Evolutionary conservation across 2,329 filamentous ascomycete species (phyloP).

Genomic region (Stagonosporopsis rhizophila): DNA sequence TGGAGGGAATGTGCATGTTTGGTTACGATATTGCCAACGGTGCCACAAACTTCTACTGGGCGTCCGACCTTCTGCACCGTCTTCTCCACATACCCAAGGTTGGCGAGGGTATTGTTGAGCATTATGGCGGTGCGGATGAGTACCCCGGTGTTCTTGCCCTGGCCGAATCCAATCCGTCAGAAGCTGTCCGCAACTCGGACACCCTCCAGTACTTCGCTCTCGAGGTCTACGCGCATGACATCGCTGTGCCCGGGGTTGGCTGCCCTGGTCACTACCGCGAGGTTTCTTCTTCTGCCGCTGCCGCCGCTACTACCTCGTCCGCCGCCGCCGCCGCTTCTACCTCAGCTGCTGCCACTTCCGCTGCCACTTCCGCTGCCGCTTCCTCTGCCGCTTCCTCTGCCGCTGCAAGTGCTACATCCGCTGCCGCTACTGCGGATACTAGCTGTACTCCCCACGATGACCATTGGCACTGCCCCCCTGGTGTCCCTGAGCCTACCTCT

Average conservation of each 20-base stretch:
- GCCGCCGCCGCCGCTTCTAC: slow-evolving; percentile 7
- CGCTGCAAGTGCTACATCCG: slow-evolving; percentile 8
- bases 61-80: slow-evolving; percentile 71
- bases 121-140: slow-evolving; percentile 66
- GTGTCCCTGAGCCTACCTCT: slow-evolving; percentile 32
- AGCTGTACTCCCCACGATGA: slow-evolving; percentile 32
- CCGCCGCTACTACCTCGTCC: slow-evolving; percentile 8
- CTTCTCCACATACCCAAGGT: slow-evolving; percentile 68
- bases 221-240: slow-evolving; percentile 70
- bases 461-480: slow-evolving; percentile 38
- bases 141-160: slow-evolving; percentile 64
- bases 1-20: slow-evolving; percentile 66
- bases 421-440: slow-evolving; percentile 13
- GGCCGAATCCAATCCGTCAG: slow-evolving; percentile 58
- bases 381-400: slow-evolving; percentile 1
- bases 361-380: background rate
- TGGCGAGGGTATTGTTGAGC: slow-evolving; percentile 66
- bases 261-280: slow-evolving; percentile 59
- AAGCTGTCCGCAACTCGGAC: slow-evolving; percentile 65
- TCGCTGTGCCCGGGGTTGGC: slow-evolving; percentile 68
- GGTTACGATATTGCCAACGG: slow-evolving; percentile 68
- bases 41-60: slow-evolving; percentile 68
- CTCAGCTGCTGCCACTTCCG: slow-evolving; percentile 8
- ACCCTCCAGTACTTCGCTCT: slow-evolving; percentile 73
- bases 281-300: slow-evolving; percentile 12